These are phyloP conservation scores for Jacaranda mimosifolia DNA, from an alignment of 257 asterid species.

Conservation along the genomic window DNA sequence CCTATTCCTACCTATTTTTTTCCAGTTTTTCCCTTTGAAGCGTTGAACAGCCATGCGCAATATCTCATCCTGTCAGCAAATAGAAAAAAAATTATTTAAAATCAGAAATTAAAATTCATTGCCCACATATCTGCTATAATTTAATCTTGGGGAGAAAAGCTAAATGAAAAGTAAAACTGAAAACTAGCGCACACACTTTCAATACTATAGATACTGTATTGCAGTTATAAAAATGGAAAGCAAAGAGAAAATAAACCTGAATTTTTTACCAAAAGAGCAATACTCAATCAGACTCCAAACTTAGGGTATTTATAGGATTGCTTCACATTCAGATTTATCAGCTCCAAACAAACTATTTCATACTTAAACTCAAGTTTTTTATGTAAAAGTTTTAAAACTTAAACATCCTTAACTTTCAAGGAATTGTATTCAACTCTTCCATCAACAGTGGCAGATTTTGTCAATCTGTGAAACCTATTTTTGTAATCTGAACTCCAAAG, in stretches of 20 bases:
- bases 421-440: constrained; percentile 1
- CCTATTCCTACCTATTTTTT: constrained; percentile 78
- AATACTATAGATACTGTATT: background rate
- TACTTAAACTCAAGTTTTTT: constrained; percentile 6
- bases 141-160: background rate
- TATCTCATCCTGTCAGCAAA: constrained; percentile 77
- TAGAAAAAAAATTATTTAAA: constrained; percentile 19
- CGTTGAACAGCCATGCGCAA: constrained; percentile 85
- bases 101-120: constrained; percentile 1
- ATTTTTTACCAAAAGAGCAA: constrained; percentile 16
- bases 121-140: constrained; percentile 1
- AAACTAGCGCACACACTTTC: constrained; percentile 7
- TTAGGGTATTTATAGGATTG: background rate
- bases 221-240: background rate
- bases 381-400: background rate
- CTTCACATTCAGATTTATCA: background rate
- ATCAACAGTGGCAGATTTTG: background rate
- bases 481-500: background rate
- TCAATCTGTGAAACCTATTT: constrained; percentile 1
- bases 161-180: constrained; percentile 19
- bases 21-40: constrained; percentile 93
- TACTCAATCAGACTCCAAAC: background rate
- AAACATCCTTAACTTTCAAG: background rate
- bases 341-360: background rate
- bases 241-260: constrained; percentile 25